Evolutionary conservation across 129 eudicot genomes (phyloP).

Genomic region (Flaveria linearis): DNA sequence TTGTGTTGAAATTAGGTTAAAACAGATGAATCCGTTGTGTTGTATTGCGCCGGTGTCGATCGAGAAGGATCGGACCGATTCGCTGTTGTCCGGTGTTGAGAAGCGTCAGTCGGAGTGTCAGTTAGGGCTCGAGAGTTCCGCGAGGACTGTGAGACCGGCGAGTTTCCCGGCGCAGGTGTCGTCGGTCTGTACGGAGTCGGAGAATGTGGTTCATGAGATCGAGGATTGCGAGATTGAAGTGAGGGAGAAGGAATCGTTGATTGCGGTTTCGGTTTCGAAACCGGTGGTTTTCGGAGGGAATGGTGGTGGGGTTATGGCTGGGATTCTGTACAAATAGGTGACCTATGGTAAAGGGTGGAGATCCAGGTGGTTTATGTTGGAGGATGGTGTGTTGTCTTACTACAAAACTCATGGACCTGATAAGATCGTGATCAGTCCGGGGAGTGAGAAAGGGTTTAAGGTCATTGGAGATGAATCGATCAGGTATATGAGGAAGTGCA

Average conservation of each 20-base stretch:
- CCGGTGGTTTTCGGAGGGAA: constrained; percentile 35
- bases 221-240: constrained; percentile 44
- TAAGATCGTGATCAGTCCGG: constrained; percentile 56
- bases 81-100: constrained; percentile 46
- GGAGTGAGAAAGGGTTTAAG: constrained; percentile 62
- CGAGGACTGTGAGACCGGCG: constrained; percentile 40
- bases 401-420: constrained; percentile 93
- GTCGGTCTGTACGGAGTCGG: constrained; percentile 49
- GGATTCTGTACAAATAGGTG: constrained; percentile 93
- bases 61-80: constrained; percentile 65
- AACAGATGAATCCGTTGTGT: constrained; percentile 84
- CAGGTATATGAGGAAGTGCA: constrained; percentile 76
- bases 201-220: constrained; percentile 31
- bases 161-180: constrained; percentile 67
- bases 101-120: constrained; percentile 48
- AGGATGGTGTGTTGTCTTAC: constrained; percentile 91
- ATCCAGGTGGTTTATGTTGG: constrained; percentile 87
- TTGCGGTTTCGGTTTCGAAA: constrained; percentile 14
- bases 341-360: constrained; percentile 98
- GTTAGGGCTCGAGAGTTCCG: constrained; percentile 53
- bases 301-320: constrained; percentile 64
- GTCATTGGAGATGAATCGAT: constrained; percentile 84
- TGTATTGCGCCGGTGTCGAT: constrained; percentile 99
- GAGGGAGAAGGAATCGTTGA: constrained; percentile 42
- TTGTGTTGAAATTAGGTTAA: constrained; percentile 6